phyloP scores from a whole-genome alignment of 1,284 basidiomycete genomes.

The Puccinia horiana region DNA sequence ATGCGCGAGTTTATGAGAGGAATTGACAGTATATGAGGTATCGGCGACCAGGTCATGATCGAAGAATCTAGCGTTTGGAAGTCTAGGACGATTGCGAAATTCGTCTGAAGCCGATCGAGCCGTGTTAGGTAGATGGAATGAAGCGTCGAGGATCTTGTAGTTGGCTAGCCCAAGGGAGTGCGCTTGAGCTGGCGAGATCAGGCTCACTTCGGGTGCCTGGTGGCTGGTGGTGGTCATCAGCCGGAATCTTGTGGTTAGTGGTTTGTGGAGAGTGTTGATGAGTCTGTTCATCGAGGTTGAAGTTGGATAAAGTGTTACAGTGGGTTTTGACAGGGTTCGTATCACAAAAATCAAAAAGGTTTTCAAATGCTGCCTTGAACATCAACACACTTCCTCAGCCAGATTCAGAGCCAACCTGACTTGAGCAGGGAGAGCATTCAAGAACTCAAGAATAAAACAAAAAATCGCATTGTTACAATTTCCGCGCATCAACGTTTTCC shows the following conservation, averaged over 20 bases:
- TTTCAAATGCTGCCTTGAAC: too few species aligned
- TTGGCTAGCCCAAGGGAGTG: background rate
- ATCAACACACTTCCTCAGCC: too few species aligned
- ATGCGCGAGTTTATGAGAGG: constrained; percentile 3
- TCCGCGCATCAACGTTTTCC: too few species aligned
- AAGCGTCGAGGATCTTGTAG: constrained; percentile 28
- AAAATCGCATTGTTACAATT: too few species aligned
- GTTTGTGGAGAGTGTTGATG: too few species aligned
- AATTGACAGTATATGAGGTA: constrained; percentile 1
- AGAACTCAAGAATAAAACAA: too few species aligned
- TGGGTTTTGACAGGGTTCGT: too few species aligned
- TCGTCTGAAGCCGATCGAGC: constrained; percentile 17
- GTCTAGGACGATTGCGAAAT: background rate
- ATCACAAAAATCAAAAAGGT: too few species aligned
- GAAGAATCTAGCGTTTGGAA: constrained; percentile 16
- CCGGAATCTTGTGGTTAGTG: background rate
- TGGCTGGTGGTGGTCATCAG: background rate
- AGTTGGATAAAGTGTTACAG: too few species aligned
- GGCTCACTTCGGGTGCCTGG: background rate
- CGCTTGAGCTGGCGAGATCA: constrained; percentile 1
- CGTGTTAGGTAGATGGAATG: constrained; percentile 36
- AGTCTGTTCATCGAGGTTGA: too few species aligned
- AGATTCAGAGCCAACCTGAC: too few species aligned
- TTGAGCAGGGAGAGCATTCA: too few species aligned
- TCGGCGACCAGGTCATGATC: constrained; percentile 40